Evolutionary conservation across 805 yeast genomes (phyloP), one percentile per base, ranked within the genome.

Genomic region (Ogataea parapolymorpha): DNA sequence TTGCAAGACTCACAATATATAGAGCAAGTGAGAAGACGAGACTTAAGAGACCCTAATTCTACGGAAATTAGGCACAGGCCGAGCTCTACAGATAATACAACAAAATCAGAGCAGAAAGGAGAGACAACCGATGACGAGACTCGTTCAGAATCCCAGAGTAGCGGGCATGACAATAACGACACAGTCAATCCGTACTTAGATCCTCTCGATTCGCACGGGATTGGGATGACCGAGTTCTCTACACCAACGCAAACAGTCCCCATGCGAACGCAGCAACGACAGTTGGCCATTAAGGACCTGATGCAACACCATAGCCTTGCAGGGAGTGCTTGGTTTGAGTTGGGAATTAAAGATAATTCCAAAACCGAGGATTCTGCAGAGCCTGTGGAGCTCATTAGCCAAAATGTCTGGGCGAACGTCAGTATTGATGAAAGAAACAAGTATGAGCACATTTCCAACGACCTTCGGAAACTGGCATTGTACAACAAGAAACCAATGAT

Each of bases 191-290:
- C 48, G 5, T 43, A 41, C 27, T 11, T 48, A 32, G 51, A 44
- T 12, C 35, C 48, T 7, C 23, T 44, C 23, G 37, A 42, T 8
- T 13, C 35, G 4, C 15, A 24, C 5, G 23, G 26, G 29, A 25
- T 26, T 3, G 27, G 27, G 29, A 23, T 30, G 20, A 8, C 31
- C 26, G 26, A 28, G 8, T 31, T 16, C 18, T 20, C 45, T 13
- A 31, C 32, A 7, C 35, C 36, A 2, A 11, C 13, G 10, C 37
- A 32, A 16, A 33, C 32, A 10, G 42, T 46, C 3, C 57, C 58
- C 12, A 57, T 56, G 58, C 50, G 65, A 31, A 59, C 61, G 4
- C 56, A 53, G 35, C 60, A 56, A 26, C 37, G 61, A 20, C 63
- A 57, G 32, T 41, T 55, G 35, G 54, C 55, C 2, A 54, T 59